Evolutionary conservation across 164 flowering plant species (phyloP).

Genomic region (Magnolia kwangsiensis): DNA sequence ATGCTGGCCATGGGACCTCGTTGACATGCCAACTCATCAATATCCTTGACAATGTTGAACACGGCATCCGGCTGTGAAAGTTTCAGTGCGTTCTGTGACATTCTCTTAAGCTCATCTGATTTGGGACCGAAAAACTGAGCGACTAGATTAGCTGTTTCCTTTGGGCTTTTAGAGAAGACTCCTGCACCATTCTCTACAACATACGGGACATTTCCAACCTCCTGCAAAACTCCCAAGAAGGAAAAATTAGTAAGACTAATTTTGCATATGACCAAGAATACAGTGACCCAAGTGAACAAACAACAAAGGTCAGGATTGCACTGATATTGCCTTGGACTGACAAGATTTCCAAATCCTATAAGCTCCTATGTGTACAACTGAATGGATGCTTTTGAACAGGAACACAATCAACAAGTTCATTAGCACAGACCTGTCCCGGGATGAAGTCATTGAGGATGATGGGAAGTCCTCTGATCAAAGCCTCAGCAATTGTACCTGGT

Average conservation of each 20-base stretch:
- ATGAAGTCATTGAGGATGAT: conserved; percentile 92
- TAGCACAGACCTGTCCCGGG: conserved; percentile 76
- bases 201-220: conserved; percentile 89
- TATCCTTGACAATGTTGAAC: conserved; percentile 87
- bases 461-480: conserved; percentile 90
- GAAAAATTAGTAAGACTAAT: no score
- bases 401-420: neutral
- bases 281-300: no score
- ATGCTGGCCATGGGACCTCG: conserved; percentile 62
- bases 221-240: conserved; percentile 34
- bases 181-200: conserved; percentile 97
- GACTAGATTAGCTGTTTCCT: conserved; percentile 73
- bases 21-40: conserved; percentile 64
- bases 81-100: conserved; percentile 80
- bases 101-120: conserved; percentile 61
- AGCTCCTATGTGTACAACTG: neutral
- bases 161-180: conserved; percentile 75
- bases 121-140: conserved; percentile 86
- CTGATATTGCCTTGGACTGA: neutral
- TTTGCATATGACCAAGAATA: no score
- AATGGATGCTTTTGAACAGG: neutral
- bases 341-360: no score
- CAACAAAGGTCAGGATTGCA: neutral
- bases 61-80: conserved; percentile 94
- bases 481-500: conserved; percentile 97